Base-by-base conservation (phyloP, 169 alveolate species). In the Cryptosporidium muris region DNA sequence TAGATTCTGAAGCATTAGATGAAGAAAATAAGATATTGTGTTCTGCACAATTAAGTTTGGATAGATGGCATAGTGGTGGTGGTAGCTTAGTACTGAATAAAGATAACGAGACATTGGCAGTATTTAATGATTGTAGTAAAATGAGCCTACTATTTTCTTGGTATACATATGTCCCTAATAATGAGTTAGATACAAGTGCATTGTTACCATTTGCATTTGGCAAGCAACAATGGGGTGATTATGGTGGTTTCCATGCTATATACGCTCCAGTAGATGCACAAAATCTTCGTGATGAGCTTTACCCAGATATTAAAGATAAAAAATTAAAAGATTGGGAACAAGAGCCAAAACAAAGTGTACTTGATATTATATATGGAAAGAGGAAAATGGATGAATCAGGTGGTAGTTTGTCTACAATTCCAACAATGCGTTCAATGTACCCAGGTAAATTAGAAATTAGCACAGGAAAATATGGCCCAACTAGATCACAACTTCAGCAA, bases 201-300 rank as follows among this genome's bases (percentile, higher is more conserved):
- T 14, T 74, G 11, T 74, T 74, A 42, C 85, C 85, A 60, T 74
- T 74, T 60, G 54, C 85, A 58, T 74, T 74, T 74, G 85, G 85
- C 9, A 74, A 74, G 60, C 85, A 74, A 74, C 85, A 74, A 58
- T 74, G 85, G 85, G 85, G 85, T 58, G 85, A 74, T 37, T 74
- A 74, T 12, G 66, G 74, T 56, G 85, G 85, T 9, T 74, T 45
- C 16, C 85, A 74, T 38, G 54, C 64, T 9, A 74, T 74, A 3
- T 74, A 74, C 60, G 85, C 85, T 43, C 85, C 85, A 45, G 85
- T 74, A 47, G 60, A 74, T 54, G 85, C 60, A 36, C 74, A 74
- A 36, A 43, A 47, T 34, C 60, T 45, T 74, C 34, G 85, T 14
- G 60, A 74, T 43, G 85, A 74, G 60, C 40, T 74, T 37, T 68